These are phyloP conservation scores for Isabelozyma gotoi DNA, from an alignment of 805 yeast species.

Conservation along the genomic window DNA sequence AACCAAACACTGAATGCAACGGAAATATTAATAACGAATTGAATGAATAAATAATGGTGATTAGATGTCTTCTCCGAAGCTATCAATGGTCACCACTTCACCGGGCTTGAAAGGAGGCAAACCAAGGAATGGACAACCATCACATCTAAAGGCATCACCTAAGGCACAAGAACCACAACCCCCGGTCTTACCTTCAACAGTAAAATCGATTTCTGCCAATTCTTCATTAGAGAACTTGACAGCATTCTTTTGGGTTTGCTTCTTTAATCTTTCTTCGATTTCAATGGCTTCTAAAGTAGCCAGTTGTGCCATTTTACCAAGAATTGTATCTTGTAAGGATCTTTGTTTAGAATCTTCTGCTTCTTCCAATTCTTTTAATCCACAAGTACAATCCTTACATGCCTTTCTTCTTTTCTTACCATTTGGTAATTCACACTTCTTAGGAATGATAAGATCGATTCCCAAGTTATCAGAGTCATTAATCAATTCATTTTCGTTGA, in stretches of 20 bases:
- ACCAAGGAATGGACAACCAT: conserved; percentile 96
- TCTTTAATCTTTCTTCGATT: conserved; percentile 49
- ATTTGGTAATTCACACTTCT: conserved; percentile 50
- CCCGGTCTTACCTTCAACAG: conserved; percentile 95
- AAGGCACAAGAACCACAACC: conserved; percentile 97
- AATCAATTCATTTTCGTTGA: conserved; percentile 42
- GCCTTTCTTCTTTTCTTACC: conserved; percentile 81
- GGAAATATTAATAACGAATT: too few species aligned
- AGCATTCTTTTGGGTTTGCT: conserved; percentile 15
- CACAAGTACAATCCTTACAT: conserved; percentile 98
- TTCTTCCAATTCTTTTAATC: conserved; percentile 86
- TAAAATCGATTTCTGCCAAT: conserved; percentile 87
- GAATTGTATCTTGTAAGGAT: conserved; percentile 42
- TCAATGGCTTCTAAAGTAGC: conserved; percentile 55
- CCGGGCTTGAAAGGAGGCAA: conserved; percentile 99
- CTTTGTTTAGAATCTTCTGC: conserved; percentile 49
- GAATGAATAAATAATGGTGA: neutral
- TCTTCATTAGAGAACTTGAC: conserved; percentile 65
- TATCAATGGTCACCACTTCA: conserved; percentile 74
- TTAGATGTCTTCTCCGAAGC: conserved; percentile 74
- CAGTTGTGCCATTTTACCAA: conserved; percentile 48
- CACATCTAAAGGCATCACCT: conserved; percentile 98
- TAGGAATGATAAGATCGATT: conserved; percentile 52
- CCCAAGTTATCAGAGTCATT: conserved; percentile 20
- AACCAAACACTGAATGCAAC: neutral